Evolutionary conservation across 2,329 filamentous ascomycete genomes (phyloP), one percentile per base, ranked within the genome.

Genomic region (Stenocarpella maydis): DNA sequence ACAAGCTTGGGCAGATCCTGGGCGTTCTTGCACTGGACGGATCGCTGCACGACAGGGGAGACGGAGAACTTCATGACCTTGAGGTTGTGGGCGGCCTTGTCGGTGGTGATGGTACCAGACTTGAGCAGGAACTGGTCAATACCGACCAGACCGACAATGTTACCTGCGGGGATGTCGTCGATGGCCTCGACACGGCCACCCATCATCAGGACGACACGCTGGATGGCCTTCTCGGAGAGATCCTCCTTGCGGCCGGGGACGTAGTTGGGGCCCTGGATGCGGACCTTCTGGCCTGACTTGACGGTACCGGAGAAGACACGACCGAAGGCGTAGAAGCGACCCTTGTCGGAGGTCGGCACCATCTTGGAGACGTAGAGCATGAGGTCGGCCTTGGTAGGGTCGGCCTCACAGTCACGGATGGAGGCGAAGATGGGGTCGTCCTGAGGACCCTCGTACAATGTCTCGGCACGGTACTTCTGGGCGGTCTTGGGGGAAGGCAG

Each of bases 21-120:
- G 80, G 96, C 96, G 87, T 99, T 99, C 94, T 98, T 98, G 88
- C 98, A 95, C 87, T 98, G 94, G 80, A 99, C 96, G 84, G 96
- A 97, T 77, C 95, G 95, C 87, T 92, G 95, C 76, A 99, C 96
- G 86, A 99, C 96, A 79, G 96, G 96, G 72, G 96, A 98, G 83
- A 99, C 96, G 81, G 96, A 99, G 92, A 99, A 99, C 90, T 98
- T 98, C 96, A 99, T 99, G 87, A 99, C 96, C 92, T 98, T 98
- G 80, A 99, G 87, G 92, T 99, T 99, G 92, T 99, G 96, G 82
- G 96, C 95, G 75, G 94, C 97, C 77, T 99, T 96, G 82, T 89
- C 91, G 82, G 95, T 98, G 85, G 95, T 97, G 79, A 99, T 92
- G 80, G 96, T 99, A 92, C 96, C 96, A 83, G 96, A 98, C 92